Percentiles rank a stretch among this genome's conserved stretches.
Conservation (phyloP, 257 asterid species). For the Mentha longifolia region DNA sequence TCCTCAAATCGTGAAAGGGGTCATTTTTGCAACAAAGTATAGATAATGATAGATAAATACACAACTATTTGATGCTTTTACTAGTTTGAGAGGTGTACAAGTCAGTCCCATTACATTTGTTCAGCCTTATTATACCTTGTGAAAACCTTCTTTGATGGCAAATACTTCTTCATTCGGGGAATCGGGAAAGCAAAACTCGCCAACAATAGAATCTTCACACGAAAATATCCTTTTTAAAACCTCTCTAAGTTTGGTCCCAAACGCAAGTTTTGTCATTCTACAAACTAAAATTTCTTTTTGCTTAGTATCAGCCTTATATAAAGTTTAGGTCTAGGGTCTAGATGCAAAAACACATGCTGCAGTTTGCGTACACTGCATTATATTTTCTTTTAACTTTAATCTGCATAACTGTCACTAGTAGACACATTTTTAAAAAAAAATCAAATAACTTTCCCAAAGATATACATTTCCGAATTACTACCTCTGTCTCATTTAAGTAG, state of each 20-base stretch:
- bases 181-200: conserved; percentile 19
- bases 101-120: neutral
- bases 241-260: neutral
- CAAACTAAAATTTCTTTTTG: neutral
- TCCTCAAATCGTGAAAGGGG: neutral
- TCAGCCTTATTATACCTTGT: conserved; percentile 15
- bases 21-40: neutral
- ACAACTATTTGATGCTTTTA: neutral
- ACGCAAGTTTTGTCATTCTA: neutral
- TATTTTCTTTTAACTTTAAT: neutral
- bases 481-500: too few relatives aligned
- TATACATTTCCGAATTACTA: neutral
- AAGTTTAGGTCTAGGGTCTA: neutral
- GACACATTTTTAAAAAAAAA: too few relatives aligned
- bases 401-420: too few relatives aligned
- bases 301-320: neutral
- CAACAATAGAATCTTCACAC: conserved; percentile 5
- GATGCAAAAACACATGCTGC: neutral
- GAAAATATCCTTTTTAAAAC: conserved; percentile 1
- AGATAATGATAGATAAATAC: too few relatives aligned
- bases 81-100: conserved; percentile 8
- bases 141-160: conserved; percentile 5
- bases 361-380: neutral
- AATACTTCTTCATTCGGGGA: neutral
- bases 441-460: neutral